Evolutionary conservation across 805 yeast species (phyloP), one percentile per base, ranked within the genome.

Genomic region (Starmerella bacillaris): DNA sequence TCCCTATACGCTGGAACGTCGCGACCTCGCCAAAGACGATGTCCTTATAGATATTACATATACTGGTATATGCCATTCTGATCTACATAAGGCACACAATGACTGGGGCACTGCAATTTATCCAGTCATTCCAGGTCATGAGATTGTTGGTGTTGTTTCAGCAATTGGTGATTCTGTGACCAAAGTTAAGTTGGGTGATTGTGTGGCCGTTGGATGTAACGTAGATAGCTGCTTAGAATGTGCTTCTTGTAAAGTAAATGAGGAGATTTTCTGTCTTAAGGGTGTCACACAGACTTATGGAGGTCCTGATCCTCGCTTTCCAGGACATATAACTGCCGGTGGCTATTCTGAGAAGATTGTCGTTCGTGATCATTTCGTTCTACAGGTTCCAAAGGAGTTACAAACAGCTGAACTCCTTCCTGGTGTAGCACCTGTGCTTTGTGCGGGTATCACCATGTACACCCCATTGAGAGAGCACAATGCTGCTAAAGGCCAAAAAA

Each of bases 131-230:
- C 63, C 66, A 40, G 74, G 74, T 30, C 73, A 68, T 53, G 74
- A 56, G 39, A 52, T 55, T 30, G 48, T 53, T 24, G 61, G 60
- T 17, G 38, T 30, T 15, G 55, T 52, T 28, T 40, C 37, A 21
- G 74, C 30, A 26, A 59, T 74, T 30, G 92, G 86, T 35, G 46
- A 61, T 8, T 58, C 65, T 71, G 77, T 44, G 5, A 47, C 55
- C 15, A 60, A 60, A 43, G 37, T 63, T 57, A 60, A 64, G 53
- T 53, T 74, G 15, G 92, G 92, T 36, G 75, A 80, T 46, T 62
- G 80, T 43, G 89, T 76, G 20, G 92, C 92, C 38, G 65, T 77
- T 35, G 92, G 92, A 46, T 89, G 92, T 21, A 74, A 68, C 50
- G 59, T 65, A 20, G 59, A 58, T 38, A 60, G 77, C 26, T 78